Conservation (phyloP, 352 stramenopile genomes). For the Pythium grandisporangium region DNA sequence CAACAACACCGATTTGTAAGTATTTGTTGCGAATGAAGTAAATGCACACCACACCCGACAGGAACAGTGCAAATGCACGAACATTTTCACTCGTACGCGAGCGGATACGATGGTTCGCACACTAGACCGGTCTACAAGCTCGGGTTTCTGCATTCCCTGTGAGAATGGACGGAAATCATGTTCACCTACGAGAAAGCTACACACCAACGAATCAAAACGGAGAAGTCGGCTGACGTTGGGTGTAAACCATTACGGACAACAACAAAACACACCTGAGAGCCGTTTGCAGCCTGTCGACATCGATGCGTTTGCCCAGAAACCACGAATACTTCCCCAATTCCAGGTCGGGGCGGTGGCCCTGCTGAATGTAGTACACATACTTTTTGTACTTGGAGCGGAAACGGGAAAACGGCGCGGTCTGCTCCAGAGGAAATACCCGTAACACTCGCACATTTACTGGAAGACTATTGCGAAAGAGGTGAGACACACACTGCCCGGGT, state of each 20-base stretch:
- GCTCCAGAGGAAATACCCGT: slow-evolving; percentile 19
- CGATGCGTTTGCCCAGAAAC: slow-evolving; percentile 64
- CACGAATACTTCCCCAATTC: slow-evolving; percentile 70
- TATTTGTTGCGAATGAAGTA: too few relatives aligned
- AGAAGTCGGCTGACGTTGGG: too few relatives aligned
- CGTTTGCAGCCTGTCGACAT: slow-evolving; percentile 51
- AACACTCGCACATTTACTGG: slow-evolving; percentile 41
- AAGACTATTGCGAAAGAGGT: too few relatives aligned
- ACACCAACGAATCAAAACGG: too few relatives aligned
- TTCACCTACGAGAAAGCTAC: slow-evolving; percentile 52
- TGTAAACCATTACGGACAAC: too few relatives aligned
- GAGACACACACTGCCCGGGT: too few relatives aligned
- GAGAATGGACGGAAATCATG: slow-evolving; percentile 82
- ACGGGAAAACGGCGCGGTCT: slow-evolving; percentile 25
- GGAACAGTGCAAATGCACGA: not conserved
- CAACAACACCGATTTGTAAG: too few relatives aligned
- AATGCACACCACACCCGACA: not conserved
- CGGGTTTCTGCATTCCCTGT: slow-evolving; percentile 51
- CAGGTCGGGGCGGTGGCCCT: slow-evolving; percentile 61
- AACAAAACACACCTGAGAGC: slow-evolving; percentile 41
- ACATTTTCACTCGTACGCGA: slow-evolving; percentile 52
- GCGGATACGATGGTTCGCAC: slow-evolving; percentile 58
- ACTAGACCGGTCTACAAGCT: slow-evolving; percentile 50
- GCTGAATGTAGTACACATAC: slow-evolving; percentile 87
- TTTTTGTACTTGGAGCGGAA: slow-evolving; percentile 83